phyloP scores from a whole-genome alignment of 1,284 basidiomycete genomes.

The Entoloma clypeatum region DNA sequence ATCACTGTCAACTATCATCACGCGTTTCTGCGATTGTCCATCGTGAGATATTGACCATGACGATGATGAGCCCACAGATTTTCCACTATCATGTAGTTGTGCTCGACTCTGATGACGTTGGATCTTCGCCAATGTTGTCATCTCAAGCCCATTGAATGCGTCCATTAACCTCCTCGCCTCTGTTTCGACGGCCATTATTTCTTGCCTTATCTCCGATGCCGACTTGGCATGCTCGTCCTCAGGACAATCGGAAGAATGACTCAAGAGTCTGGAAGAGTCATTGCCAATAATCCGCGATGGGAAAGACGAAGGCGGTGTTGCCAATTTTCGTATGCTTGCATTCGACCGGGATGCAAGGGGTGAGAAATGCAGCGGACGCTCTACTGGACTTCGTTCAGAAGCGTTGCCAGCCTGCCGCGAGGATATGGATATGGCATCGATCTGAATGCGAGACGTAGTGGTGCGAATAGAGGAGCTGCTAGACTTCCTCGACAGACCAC shows the following conservation, averaged over 20 bases:
- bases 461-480: slow-evolving; percentile 49
- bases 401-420: slow-evolving; percentile 31
- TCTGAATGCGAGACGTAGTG: slow-evolving; percentile 36
- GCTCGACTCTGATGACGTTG: slow-evolving; percentile 36
- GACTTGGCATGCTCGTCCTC: slow-evolving; percentile 55
- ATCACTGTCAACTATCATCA: slow-evolving; percentile 38
- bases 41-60: slow-evolving; percentile 35
- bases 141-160: slow-evolving; percentile 71
- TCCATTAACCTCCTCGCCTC: slow-evolving; percentile 66
- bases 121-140: slow-evolving; percentile 57
- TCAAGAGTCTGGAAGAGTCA: slow-evolving; percentile 33
- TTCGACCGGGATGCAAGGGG: slow-evolving; percentile 29
- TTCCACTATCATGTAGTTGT: slow-evolving; percentile 24
- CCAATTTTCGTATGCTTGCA: slow-evolving; percentile 40
- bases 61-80: slow-evolving; percentile 25
- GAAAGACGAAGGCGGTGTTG: slow-evolving; percentile 55
- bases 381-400: slow-evolving; percentile 28
- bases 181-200: slow-evolving; percentile 63
- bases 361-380: slow-evolving; percentile 21
- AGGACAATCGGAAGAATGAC: slow-evolving; percentile 38
- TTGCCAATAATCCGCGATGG: slow-evolving; percentile 34
- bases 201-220: slow-evolving; percentile 56
- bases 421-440: slow-evolving; percentile 40
- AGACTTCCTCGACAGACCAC: slow-evolving; percentile 42
- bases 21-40: slow-evolving; percentile 29